Conservation (phyloP, 805 yeast genomes). For the Candida sanyiensis region DNA sequence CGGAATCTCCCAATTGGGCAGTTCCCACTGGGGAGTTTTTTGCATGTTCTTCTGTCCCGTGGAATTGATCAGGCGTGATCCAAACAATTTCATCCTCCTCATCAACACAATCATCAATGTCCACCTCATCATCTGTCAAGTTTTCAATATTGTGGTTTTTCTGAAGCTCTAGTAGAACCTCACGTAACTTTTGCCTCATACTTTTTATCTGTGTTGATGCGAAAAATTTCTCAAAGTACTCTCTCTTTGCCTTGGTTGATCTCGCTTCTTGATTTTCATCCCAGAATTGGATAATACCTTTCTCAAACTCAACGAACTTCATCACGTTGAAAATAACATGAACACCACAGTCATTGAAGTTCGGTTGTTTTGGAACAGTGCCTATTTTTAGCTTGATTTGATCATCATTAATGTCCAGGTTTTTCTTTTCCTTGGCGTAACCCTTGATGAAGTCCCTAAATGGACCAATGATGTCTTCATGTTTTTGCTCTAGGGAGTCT, state of each 20-base stretch:
- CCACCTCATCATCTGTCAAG: conserved; percentile 7
- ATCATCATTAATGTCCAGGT: conserved; percentile 38
- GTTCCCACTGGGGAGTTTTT: not conserved
- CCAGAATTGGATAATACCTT: conserved; percentile 47
- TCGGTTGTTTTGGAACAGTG: conserved; percentile 75
- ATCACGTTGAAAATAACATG: conserved; percentile 74
- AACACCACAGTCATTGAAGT: conserved; percentile 91
- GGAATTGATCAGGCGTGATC: conserved; percentile 2
- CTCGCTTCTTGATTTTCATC: conserved; percentile 14
- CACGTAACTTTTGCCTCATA: conserved; percentile 22
- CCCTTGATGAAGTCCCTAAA: conserved; percentile 54
- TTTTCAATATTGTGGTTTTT: conserved; percentile 11
- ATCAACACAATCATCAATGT: conserved; percentile 1
- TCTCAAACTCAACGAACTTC: conserved; percentile 48
- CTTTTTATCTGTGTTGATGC: conserved; percentile 24
- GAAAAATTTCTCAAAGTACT: conserved; percentile 17
- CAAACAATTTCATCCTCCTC: conserved; percentile 10
- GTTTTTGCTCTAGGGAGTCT: conserved; percentile 69
- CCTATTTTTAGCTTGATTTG: conserved; percentile 45
- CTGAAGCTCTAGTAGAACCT: conserved; percentile 18
- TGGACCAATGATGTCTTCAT: conserved; percentile 45
- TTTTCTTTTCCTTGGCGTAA: conserved; percentile 64
- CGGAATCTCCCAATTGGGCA: too few relatives aligned
- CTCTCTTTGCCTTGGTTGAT: conserved; percentile 12
- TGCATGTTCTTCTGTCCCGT: conserved; percentile 1